Base-by-base conservation (phyloP, 2,329 filamentous ascomycete species). In the Sporothrix mexicana region DNA sequence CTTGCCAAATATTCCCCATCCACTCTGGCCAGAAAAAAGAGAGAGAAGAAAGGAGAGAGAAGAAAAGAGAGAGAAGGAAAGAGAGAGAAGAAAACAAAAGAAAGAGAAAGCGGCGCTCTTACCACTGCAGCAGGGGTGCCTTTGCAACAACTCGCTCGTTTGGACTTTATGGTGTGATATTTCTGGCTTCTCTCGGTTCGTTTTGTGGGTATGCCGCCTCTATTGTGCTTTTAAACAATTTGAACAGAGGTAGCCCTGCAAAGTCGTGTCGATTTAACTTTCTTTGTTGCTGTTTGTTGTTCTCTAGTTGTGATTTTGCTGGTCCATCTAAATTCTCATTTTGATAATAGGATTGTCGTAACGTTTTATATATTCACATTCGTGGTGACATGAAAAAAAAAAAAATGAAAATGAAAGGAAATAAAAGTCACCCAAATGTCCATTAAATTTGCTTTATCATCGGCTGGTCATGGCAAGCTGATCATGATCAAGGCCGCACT, bases 401-500 rank as follows among this genome's bases (percentile, higher is more conserved):
- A 53, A n/a, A 68, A 68, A 41, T 53, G 41, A 1, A 41, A 1
- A 41, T 36, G 36, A 30, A n/a, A 68, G 3, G 1, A 51, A 15
- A 9, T 13, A 45, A 12, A 45, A 45, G 7, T 36, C 30, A 36
- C 30, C 30, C 30, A 36, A 30, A 41, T 13, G 20, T 30, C 15
- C 25, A 17, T 53, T 36, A 53, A 36, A 41, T 49, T 47, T 73
- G 66, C 57, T 69, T 67, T 41, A 68, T 68, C 62, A 59, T 57
- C 70, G 23, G 45, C 51, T 36, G 12, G 70, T 36, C 70, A 57
- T 51, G 70, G 41, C 41, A 61, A 72, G 70, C 70, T 68, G 70
- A 61, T 57, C 43, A 43, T 36, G 69, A 66, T 47, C 70, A 43
- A 68, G 36, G 41, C n/a, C 23, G 66, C 12, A 36, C 47, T 6